Percentiles rank a stretch among this genome's conserved stretches.
These are phyloP conservation scores for Bipolaris zeicola DNA, from an alignment of 2,329 filamentous ascomycete species.

Conservation along the genomic window DNA sequence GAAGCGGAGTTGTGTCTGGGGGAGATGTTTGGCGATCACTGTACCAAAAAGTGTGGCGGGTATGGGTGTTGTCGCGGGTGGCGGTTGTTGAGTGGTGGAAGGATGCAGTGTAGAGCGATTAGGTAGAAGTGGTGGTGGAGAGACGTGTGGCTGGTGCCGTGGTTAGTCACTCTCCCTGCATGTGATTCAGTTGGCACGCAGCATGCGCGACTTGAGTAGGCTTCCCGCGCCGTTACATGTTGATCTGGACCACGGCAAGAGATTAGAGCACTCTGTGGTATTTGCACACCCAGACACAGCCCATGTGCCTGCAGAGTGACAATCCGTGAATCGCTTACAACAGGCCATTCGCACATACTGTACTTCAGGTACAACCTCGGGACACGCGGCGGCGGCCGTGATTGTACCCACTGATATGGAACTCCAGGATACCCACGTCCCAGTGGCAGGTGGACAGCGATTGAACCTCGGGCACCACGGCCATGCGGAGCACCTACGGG, in stretches of 20 bases:
- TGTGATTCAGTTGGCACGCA: conserved; percentile 25
- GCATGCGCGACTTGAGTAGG: conserved; percentile 16
- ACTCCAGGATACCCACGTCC: conserved; percentile 8
- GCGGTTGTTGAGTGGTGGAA: conserved; percentile 15
- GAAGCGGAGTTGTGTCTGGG: conserved; percentile 7
- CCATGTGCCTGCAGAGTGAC: neutral
- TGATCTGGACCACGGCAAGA: neutral
- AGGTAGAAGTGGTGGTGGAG: conserved; percentile 5
- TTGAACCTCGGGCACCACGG: conserved; percentile 35
- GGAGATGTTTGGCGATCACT: conserved; percentile 9
- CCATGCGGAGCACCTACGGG: conserved; percentile 32
- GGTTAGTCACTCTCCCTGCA: conserved; percentile 24
- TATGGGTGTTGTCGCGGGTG: conserved; percentile 14
- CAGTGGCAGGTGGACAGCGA: conserved; percentile 1
- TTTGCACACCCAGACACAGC: neutral
- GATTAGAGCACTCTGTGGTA: neutral
- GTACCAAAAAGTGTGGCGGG: neutral
- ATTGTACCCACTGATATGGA: conserved; percentile 8
- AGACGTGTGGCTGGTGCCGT: conserved; percentile 32
- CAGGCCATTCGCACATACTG: neutral
- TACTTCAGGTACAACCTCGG: neutral
- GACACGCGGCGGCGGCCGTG: neutral
- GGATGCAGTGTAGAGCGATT: conserved; percentile 26
- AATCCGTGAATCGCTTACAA: neutral
- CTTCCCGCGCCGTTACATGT: conserved; percentile 2